Evolutionary conservation across 805 yeast species (phyloP), one percentile per base, ranked within the genome.

Genomic region (Saccharomycopsis selenospora): DNA sequence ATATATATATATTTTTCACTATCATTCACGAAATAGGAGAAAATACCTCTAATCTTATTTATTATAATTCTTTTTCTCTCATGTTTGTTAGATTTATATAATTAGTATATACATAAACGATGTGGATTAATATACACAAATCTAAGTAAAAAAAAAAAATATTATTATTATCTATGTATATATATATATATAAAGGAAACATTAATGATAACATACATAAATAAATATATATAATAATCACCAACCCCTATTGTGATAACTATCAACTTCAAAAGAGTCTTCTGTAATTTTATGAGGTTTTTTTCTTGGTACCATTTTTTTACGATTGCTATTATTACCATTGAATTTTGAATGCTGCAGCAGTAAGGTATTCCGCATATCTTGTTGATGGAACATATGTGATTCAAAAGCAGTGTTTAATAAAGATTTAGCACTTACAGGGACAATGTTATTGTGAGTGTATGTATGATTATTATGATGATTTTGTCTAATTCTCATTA

Each of bases 241-340:
- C 55, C 55, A 52, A 4, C 55, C 55, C 17, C 53, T 38, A 26
- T 52, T 49, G 38, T 52, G 55, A 42, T 52, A 52, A 49, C 46
- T 52, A 42, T 52, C 55, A 18, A 46, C 24, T 20, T 43, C 55
- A 42, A 46, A 52, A 30, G 23, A 25, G 26, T 42, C 53, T 13
- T 29, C 43, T 4, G 42, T 46, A 29, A 44, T 48, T 20, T 42
- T 48, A 20, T 42, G 28, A 18, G 13, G 24, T 7, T 20, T 44
- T 17, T 42, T 25, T 45, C 41, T 14, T 42, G n/a, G n/a, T n/a
- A n/a, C n/a, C n/a, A n/a, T n/a, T 27, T 11, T 27, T 27, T 7
- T 7, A 11, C 11, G 29, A 27, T 27, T 7, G 29, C 29, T 27
- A 11, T 11, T 27, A 11, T 27, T 27, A 7, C 29, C 29, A 7